These are phyloP conservation scores for Phaffia australis DNA, from an alignment of 768 basidiomycete species.

Conservation along the genomic window DNA sequence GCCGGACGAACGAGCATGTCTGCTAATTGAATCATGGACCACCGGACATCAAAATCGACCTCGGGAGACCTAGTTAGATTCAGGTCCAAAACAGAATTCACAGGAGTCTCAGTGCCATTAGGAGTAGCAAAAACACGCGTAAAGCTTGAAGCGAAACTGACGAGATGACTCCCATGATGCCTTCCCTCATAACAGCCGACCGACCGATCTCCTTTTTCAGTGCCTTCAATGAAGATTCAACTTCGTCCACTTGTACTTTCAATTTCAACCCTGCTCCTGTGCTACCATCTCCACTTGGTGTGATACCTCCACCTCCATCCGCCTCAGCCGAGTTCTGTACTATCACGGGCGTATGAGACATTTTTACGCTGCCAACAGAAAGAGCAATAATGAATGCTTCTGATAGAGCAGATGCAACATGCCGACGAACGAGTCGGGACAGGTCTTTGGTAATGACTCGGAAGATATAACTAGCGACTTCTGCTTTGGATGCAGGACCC, in stretches of 20 bases:
- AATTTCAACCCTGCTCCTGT: too few relatives aligned
- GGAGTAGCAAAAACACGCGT: neutral
- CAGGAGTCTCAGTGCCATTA: neutral
- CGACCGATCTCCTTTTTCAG: conserved; percentile 79
- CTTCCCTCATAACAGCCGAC: conserved; percentile 58
- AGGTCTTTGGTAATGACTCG: conserved; percentile 76
- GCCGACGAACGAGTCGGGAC: conserved; percentile 68
- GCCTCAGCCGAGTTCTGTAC: conserved; percentile 68
- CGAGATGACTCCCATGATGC: conserved; percentile 71
- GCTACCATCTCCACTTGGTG: too few relatives aligned
- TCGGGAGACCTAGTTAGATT: conserved; percentile 42
- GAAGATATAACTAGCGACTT: conserved; percentile 71
- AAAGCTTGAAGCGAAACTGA: conserved; percentile 39
- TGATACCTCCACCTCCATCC: conserved; percentile 61
- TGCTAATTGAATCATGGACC: conserved; percentile 81
- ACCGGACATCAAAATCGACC: conserved; percentile 77
- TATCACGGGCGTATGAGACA: conserved; percentile 44
- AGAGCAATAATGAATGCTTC: conserved; percentile 76
- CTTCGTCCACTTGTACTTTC: conserved; percentile 53
- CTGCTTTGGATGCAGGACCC: conserved; percentile 70
- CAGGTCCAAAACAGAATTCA: neutral
- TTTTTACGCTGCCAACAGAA: conserved; percentile 82
- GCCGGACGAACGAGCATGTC: conserved; percentile 74
- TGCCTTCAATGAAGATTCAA: conserved; percentile 73
- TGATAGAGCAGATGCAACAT: conserved; percentile 74